These are phyloP conservation scores for Thielaviopsis musarum DNA, from an alignment of 2,329 filamentous ascomycete genomes.

Conservation along the genomic window DNA sequence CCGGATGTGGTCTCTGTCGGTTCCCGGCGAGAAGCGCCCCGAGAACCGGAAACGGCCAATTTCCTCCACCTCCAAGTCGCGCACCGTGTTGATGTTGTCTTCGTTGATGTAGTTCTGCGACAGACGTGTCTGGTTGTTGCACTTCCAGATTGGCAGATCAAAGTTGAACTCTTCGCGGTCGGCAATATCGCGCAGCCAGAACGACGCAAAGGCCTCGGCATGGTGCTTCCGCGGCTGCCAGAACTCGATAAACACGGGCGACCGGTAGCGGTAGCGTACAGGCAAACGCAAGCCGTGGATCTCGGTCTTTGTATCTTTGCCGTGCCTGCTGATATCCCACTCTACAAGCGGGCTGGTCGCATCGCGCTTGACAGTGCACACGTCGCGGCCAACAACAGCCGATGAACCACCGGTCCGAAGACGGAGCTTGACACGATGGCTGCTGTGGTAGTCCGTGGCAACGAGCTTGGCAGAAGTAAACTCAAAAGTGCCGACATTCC, in stretches of 20 bases:
- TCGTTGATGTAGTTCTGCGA: constrained; percentile 88
- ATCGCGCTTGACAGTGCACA: not conserved
- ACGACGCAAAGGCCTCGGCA: constrained; percentile 55
- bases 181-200: constrained; percentile 75
- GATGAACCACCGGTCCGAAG: constrained; percentile 73
- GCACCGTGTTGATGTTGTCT: constrained; percentile 50
- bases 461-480: constrained; percentile 58
- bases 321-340: constrained; percentile 31
- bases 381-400: constrained; percentile 29
- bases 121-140: constrained; percentile 55
- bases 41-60: constrained; percentile 68
- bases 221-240: constrained; percentile 51
- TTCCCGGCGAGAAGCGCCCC: constrained; percentile 75
- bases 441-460: constrained; percentile 42
- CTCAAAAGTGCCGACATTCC: constrained; percentile 91
- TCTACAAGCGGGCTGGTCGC: constrained; percentile 17
- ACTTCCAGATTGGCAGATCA: constrained; percentile 82
- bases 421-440: constrained; percentile 56
- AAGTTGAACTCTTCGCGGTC: constrained; percentile 66
- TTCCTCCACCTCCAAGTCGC: constrained; percentile 61
- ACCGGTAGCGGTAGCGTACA: constrained; percentile 78
- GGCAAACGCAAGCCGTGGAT: constrained; percentile 50
- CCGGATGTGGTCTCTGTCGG: constrained; percentile 65
- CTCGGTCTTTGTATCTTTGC: constrained; percentile 18
- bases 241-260: constrained; percentile 79